Evolutionary conservation across 306 rosid genomes (phyloP), one percentile per base, ranked within the genome.

Genomic region (Styphnolobium japonicum): DNA sequence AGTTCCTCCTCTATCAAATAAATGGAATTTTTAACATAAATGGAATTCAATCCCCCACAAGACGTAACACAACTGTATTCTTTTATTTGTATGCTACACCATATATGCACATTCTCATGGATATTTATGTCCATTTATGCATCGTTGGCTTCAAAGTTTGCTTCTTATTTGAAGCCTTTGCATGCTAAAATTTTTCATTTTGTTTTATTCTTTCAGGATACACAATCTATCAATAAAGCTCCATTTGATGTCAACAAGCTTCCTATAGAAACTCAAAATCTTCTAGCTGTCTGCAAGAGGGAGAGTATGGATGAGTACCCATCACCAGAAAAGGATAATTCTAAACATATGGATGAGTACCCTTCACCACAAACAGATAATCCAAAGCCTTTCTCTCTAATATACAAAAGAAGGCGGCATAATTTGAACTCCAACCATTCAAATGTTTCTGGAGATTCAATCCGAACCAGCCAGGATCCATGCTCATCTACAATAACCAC

Each of bases 401-500:
- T 90, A 49, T 93, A 93, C 84, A 96, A 93, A 81, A 85, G 98
- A 77, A 80, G 96, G 83, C 89, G 94, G 10, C 85, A 82, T 40
- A 93, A 89, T 63, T 64, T 83, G 16, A 85, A 60, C 81, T 75
- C 96, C 64, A 88, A 77, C 62, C 74, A 82, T 64, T 86, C 94
- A 6, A 84, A 85, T 83, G 94, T 58, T 67, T 87, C 95, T 0
- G 97, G 91, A 71, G 87, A 87, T 81, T 88, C 98, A 31, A 75
- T 87, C 68, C 82, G 77, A 71, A 61, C 74, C 42, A 83, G 83
- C 40, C 94, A 90, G 75, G 99, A 90, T 75, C 96, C 75, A 3
- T 86, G 94, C 88, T 90, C 94, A 1, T 91, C 99, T 0, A 85
- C 89, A 55, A 88, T 90, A 52, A 90, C 96, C 27, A 89, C 90